A percentile compares a stretch with the other conserved stretches of the same genome.
Conservation (phyloP, 2,329 filamentous ascomycete species). For the Botrytis fabae region DNA sequence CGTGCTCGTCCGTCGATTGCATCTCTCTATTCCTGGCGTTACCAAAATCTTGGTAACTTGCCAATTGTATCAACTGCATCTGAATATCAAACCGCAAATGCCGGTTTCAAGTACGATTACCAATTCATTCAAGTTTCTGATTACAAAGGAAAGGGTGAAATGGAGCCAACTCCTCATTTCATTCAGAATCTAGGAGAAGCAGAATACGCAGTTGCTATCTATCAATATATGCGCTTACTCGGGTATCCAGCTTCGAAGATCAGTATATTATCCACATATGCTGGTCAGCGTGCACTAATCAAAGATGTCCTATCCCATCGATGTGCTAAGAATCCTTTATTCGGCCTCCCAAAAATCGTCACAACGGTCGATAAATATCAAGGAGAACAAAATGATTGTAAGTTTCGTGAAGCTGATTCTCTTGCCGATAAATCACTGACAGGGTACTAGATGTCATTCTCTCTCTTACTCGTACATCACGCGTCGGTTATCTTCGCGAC, state of each 20-base stretch:
- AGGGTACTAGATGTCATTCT: slow-evolving; percentile 75
- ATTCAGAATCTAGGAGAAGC: slow-evolving; percentile 96
- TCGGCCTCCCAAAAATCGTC: slow-evolving; percentile 85
- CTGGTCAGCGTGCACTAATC: slow-evolving; percentile 85
- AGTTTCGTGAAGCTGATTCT: slow-evolving; percentile 45
- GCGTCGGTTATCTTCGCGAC: slow-evolving; percentile 90
- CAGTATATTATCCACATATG: slow-evolving; percentile 89
- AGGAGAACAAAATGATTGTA: slow-evolving; percentile 98
- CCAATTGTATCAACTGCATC: slow-evolving; percentile 66
- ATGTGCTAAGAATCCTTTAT: slow-evolving; percentile 79
- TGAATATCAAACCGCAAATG: slow-evolving; percentile 81
- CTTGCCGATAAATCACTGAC: slow-evolving; percentile 26
- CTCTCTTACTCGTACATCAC: slow-evolving; percentile 83
- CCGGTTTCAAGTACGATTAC: slow-evolving; percentile 90
- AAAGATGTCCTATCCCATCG: slow-evolving; percentile 81
- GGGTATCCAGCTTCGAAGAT: slow-evolving; percentile 78
- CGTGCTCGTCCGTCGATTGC: slow-evolving; percentile 86
- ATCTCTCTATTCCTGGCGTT: slow-evolving; percentile 90
- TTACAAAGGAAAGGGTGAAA: slow-evolving; percentile 87
- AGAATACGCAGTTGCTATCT: slow-evolving; percentile 93
- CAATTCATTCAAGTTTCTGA: slow-evolving; percentile 96
- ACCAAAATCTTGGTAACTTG: slow-evolving; percentile 76
- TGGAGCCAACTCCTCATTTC: slow-evolving; percentile 89
- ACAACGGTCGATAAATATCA: slow-evolving; percentile 98
- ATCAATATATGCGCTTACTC: slow-evolving; percentile 94